Evolutionary conservation across 176 grass and related monocot genomes (phyloP).

Genomic region (Carex littledalei): DNA sequence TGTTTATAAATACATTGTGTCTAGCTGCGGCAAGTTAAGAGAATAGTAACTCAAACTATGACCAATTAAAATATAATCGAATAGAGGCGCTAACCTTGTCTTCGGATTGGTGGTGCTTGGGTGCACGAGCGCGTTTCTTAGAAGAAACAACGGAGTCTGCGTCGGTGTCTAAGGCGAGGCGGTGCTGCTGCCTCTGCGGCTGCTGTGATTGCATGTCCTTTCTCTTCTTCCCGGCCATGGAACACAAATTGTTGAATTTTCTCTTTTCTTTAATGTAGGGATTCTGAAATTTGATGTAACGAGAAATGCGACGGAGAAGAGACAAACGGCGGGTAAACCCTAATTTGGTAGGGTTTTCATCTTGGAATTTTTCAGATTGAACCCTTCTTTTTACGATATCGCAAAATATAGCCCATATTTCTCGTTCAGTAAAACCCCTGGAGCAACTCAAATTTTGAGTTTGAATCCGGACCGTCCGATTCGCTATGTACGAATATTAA

Average conservation of each 20-base stretch:
- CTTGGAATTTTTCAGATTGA: background rate
- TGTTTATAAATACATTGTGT: background rate
- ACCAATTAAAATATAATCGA: background rate
- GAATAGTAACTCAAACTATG: background rate
- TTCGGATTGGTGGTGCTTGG: constrained; percentile 60
- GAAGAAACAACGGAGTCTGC: constrained; percentile 40
- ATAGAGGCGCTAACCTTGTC: constrained; percentile 34
- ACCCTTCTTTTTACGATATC: background rate
- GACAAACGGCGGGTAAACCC: constrained; percentile 19
- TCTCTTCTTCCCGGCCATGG: constrained; percentile 76
- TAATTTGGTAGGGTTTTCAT: constrained; percentile 16
- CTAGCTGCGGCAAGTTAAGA: no score
- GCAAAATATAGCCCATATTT: background rate
- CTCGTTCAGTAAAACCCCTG: background rate
- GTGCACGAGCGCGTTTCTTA: constrained; percentile 52
- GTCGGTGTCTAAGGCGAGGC: constrained; percentile 49
- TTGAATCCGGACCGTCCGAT: no score
- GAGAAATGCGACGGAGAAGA: background rate
- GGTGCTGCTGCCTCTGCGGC: constrained; percentile 30
- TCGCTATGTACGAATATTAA: no score
- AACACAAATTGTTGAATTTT: background rate
- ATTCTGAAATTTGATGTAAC: background rate
- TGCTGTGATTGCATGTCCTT: constrained; percentile 25
- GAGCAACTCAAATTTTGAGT: no score
- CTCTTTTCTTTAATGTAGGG: background rate